Evolutionary conservation across 2,329 filamentous ascomycete species (phyloP), one percentile per base, ranked within the genome.

Genomic region (Colletotrichum sojae): DNA sequence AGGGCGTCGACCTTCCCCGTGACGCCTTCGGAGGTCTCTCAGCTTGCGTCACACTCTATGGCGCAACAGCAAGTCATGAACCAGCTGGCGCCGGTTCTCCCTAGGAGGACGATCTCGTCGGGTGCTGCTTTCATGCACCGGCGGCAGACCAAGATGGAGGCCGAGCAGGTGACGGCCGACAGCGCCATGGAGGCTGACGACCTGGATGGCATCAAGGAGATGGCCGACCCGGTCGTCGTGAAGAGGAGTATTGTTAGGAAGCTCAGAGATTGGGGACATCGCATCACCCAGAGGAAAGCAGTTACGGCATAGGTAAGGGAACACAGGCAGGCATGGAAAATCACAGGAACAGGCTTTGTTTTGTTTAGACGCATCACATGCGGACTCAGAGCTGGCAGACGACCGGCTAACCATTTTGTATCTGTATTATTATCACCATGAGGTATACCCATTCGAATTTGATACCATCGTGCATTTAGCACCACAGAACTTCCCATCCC

Each of bases 91-190:
- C 52, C 56, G 18, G 25, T 52, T 10, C 25, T 54, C 3, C 73
- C 73, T 16, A 70, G 65, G 40, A 59, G 74, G 52, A 63, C 73
- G n/a, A 54, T 71, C 15, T 75, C 74, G 2, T 73, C 73, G 8
- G 74, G 74, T 2, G 74, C 74, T 1, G 74, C 73, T 4, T 75
- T 73, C 49, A 74, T 75, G 72, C 71, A 71, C 18, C 66, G 71
- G 12, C 70, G 74, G 6, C 69, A 69, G 51, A 63, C 64, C n/a
- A 65, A 65, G 49, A 59, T 71, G 3, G 71, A 62, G 12, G 53
- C 45, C 25, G 69, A 71, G 31, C 25, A 51, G n/a, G 49, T 64
- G n/a, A 70, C 63, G 3, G 31, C 58, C 18, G 54, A 60, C 40
- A 52, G 49, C 5, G 40, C 60, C 16, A 18, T n/a, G 4, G 53